These are phyloP conservation scores for Diaporthe sp. DNA, from an alignment of 2,329 filamentous ascomycete species.

Conservation along the genomic window DNA sequence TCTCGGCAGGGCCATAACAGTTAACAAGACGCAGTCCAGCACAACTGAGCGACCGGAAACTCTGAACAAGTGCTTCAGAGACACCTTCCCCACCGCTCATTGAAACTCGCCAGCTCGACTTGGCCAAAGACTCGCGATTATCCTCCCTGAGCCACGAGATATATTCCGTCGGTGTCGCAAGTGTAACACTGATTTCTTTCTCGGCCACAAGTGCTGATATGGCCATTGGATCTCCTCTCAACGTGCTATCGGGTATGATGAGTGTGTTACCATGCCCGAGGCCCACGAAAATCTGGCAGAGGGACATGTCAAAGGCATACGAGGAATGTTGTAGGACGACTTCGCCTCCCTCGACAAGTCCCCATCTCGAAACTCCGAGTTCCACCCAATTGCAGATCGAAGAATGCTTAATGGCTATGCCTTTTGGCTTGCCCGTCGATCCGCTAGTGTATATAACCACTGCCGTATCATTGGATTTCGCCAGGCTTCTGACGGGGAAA, in stretches of 20 bases:
- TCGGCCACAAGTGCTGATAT: conserved; percentile 50
- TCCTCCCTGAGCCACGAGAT: conserved; percentile 39
- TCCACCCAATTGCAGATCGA: conserved; percentile 42
- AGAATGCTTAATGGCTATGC: conserved; percentile 46
- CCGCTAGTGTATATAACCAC: conserved; percentile 46
- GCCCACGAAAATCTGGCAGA: conserved; percentile 49
- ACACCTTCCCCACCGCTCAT: conserved; percentile 51
- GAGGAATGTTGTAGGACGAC: conserved; percentile 53
- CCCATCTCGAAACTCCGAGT: conserved; percentile 35
- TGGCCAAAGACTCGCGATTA: conserved; percentile 41
- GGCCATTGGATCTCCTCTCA: conserved; percentile 50
- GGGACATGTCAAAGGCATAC: conserved; percentile 51
- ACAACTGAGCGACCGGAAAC: not conserved
- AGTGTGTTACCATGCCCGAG: conserved; percentile 51
- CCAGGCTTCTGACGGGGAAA: not conserved
- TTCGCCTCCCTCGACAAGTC: conserved; percentile 41
- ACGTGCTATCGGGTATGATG: conserved; percentile 46
- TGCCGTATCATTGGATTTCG: not conserved
- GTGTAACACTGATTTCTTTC: conserved; percentile 51
- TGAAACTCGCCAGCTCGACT: conserved; percentile 49
- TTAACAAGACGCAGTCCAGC: conserved; percentile 40
- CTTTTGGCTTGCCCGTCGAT: conserved; percentile 50
- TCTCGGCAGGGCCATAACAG: conserved; percentile 42
- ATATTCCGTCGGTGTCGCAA: conserved; percentile 55
- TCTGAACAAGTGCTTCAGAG: not conserved